Conservation (phyloP, 176 grass and related monocot species). For the Oryza nivara region DNA sequence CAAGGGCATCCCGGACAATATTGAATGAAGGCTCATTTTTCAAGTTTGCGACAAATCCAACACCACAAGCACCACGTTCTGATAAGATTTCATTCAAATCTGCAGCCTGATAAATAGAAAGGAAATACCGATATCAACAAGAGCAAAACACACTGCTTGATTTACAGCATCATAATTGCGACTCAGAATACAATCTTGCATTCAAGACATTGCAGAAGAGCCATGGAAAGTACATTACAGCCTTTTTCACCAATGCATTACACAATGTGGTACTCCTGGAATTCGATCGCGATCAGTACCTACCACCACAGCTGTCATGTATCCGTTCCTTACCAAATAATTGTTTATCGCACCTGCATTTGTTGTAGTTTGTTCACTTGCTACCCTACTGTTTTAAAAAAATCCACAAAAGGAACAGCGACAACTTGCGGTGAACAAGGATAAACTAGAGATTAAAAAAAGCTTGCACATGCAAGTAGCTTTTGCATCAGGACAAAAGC, state of each 20-base stretch:
- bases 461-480: slow-evolving; percentile 18
- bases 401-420: slow-evolving; percentile 31
- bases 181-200: neutral
- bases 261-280: slow-evolving; percentile 42
- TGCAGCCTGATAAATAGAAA: slow-evolving; percentile 53
- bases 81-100: slow-evolving; percentile 84
- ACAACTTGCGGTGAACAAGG: slow-evolving; percentile 27
- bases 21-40: slow-evolving; percentile 88
- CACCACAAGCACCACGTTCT: slow-evolving; percentile 97
- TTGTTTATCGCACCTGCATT: slow-evolving; percentile 51
- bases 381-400: slow-evolving; percentile 21
- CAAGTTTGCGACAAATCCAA: slow-evolving; percentile 97
- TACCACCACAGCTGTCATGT: slow-evolving; percentile 51
- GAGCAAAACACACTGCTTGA: neutral
- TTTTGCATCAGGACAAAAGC: neutral
- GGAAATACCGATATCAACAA: slow-evolving; percentile 9
- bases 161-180: neutral
- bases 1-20: slow-evolving; percentile 83
- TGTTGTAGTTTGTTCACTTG: slow-evolving; percentile 36
- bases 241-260: slow-evolving; percentile 18
- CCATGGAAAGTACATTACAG: neutral
- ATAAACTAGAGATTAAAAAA: slow-evolving; percentile 29
- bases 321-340: neutral
- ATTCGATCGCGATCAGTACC: slow-evolving; percentile 38
- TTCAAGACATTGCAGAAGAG: slow-evolving; percentile 35